A percentile compares a stretch with the other conserved stretches of the same genome.
Evolutionary conservation across 2,329 filamentous ascomycete genomes (phyloP).

Genomic region (Macrophomina tecta): DNA sequence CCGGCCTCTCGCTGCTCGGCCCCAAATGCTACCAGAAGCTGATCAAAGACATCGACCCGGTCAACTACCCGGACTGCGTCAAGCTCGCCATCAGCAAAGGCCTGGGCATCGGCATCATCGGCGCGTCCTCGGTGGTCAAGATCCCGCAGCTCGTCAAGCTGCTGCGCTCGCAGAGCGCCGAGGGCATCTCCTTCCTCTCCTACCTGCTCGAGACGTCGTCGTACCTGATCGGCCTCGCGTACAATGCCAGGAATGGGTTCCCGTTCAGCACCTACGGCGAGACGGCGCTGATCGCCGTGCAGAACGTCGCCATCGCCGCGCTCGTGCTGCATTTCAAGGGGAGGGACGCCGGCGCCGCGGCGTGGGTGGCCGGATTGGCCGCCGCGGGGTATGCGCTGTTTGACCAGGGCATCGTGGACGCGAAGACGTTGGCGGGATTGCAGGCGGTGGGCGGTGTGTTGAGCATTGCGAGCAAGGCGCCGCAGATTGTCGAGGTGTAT

Average conservation of each 20-base stretch:
- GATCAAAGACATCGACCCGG: conserved; percentile 79
- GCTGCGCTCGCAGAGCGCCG: conserved; percentile 76
- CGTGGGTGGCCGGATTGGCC: conserved; percentile 79
- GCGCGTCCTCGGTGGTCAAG: conserved; percentile 89
- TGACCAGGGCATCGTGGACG: conserved; percentile 67
- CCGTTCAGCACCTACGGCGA: conserved; percentile 98
- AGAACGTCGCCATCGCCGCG: conserved; percentile 89
- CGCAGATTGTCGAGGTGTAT: conserved; percentile 89
- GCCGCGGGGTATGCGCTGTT: conserved; percentile 74
- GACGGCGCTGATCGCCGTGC: conserved; percentile 86
- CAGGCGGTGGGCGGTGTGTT: conserved; percentile 85
- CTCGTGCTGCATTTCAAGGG: conserved; percentile 86
- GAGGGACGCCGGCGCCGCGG: conserved; percentile 69
- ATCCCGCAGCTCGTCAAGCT: conserved; percentile 97
- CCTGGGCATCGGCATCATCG: conserved; percentile 91
- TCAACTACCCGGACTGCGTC: conserved; percentile 77
- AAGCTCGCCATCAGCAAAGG: conserved; percentile 91
- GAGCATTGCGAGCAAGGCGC: conserved; percentile 87
- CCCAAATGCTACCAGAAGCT: conserved; percentile 83
- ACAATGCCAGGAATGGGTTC: conserved; percentile 89
- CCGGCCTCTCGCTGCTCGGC: conserved; percentile 69
- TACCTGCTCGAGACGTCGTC: conserved; percentile 90
- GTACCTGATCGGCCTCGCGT: conserved; percentile 88
- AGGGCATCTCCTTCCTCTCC: conserved; percentile 85
- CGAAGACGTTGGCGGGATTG: conserved; percentile 71